Conservation (phyloP, 805 yeast genomes). For the Vanderwaltozyma polyspora region DNA sequence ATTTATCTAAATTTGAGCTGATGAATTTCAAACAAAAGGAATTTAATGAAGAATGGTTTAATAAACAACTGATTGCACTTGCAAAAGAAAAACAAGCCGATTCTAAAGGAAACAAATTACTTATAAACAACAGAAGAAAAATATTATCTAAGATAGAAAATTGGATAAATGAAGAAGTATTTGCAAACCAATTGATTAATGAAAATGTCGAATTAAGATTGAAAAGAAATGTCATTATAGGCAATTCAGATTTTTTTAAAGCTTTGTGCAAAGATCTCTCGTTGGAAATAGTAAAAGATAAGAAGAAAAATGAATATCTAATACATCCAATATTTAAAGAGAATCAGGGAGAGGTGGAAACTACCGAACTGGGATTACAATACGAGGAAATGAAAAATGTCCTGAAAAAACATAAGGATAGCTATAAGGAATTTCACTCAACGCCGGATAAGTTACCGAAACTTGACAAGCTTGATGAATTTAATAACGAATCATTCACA, state of each 20-base stretch:
- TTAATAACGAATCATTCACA: background rate
- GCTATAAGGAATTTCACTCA: too few species aligned
- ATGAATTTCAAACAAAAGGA: constrained; percentile 76
- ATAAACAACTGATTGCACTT: constrained; percentile 65
- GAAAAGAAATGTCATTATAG: constrained; percentile 22
- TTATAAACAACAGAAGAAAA: constrained; percentile 61
- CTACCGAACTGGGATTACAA: too few species aligned
- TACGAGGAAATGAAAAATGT: too few species aligned
- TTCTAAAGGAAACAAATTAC: too few species aligned
- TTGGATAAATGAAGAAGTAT: constrained; percentile 30
- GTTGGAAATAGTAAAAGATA: too few species aligned
- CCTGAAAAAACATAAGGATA: too few species aligned
- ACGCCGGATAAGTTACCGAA: too few species aligned
- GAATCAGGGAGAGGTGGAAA: too few species aligned
- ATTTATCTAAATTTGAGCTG: constrained; percentile 66
- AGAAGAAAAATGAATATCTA: too few species aligned
- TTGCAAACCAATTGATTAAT: constrained; percentile 32
- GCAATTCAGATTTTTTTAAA: too few species aligned
- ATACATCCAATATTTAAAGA: too few species aligned
- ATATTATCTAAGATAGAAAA: constrained; percentile 46
- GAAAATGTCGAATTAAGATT: constrained; percentile 36
- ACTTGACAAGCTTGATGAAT: constrained; percentile 2
- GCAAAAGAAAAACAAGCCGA: constrained; percentile 49
- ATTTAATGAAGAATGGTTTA: constrained; percentile 83
- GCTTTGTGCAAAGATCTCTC: too few species aligned